phyloP scores from a whole-genome alignment of 164 flowering plant genomes.

The Brasenia schreberi region DNA sequence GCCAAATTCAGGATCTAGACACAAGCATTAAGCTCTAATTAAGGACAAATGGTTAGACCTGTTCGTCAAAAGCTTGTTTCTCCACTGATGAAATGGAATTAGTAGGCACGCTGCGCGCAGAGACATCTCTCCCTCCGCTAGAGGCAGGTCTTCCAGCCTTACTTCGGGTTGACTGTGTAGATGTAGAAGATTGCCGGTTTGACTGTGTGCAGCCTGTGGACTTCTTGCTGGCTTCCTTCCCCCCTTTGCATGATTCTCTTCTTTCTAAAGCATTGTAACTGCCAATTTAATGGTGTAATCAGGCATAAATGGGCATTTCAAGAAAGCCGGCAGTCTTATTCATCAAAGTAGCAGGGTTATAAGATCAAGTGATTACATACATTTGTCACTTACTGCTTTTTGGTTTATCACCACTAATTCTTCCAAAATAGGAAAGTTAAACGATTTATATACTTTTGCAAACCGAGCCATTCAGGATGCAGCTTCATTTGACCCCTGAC shows the following conservation, averaged over 20 bases:
- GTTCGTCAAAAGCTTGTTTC: slow-evolving; percentile 46
- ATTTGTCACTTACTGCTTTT: no score
- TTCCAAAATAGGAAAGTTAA: no score
- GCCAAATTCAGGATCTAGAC: background rate
- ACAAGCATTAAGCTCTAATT: background rate
- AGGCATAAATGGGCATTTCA: no score
- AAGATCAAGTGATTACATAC: no score
- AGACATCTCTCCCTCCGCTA: slow-evolving; percentile 18
- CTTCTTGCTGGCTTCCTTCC: slow-evolving; percentile 60
- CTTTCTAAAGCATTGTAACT: slow-evolving; percentile 91
- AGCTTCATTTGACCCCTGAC: no score
- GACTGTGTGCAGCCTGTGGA: slow-evolving; percentile 34
- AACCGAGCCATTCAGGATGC: no score
- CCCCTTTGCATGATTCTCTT: slow-evolving; percentile 76
- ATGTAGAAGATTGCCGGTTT: slow-evolving; percentile 33
- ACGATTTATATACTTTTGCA: no score
- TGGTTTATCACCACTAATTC: no score
- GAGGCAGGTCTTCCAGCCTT: slow-evolving; percentile 48
- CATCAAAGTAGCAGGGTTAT: no score
- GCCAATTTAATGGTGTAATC: background rate
- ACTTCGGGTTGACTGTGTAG: no score
- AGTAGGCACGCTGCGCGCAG: background rate
- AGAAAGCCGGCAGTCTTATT: no score
- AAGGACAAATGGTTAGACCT: slow-evolving; percentile 23
- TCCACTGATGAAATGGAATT: background rate